Conservation (phyloP, 2,329 filamentous ascomycete species). For the Decorospora gaudefroyi region DNA sequence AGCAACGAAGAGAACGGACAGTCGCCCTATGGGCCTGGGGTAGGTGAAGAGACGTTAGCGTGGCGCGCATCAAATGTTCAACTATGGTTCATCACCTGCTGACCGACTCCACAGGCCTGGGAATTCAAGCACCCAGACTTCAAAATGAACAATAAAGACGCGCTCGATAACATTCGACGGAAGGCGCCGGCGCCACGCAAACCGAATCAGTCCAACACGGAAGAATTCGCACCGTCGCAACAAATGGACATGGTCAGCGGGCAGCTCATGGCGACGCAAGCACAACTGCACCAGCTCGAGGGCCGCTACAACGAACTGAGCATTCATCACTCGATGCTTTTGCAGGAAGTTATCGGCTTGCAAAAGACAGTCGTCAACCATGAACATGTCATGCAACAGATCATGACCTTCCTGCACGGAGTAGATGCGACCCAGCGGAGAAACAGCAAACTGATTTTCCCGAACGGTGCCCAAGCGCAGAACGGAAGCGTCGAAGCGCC, state of each 20-base stretch:
- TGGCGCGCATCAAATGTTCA: background rate
- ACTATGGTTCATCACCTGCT: conserved; percentile 9
- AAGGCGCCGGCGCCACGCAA: conserved; percentile 94
- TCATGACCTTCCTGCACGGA: conserved; percentile 69
- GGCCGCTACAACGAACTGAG: conserved; percentile 81
- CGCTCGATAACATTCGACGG: conserved; percentile 90
- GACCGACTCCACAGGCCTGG: conserved; percentile 67
- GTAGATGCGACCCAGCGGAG: conserved; percentile 67
- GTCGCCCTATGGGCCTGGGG: conserved; percentile 79
- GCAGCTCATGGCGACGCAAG: conserved; percentile 85
- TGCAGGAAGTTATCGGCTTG: conserved; percentile 66
- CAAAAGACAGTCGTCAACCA: conserved; percentile 74
- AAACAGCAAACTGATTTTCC: conserved; percentile 58
- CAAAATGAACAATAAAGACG: conserved; percentile 92
- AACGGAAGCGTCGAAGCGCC: conserved; percentile 51
- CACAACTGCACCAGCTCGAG: conserved; percentile 86
- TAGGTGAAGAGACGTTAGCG: conserved; percentile 47
- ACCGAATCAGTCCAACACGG: conserved; percentile 53
- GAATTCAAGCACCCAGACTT: conserved; percentile 99
- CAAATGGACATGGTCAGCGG: conserved; percentile 89
- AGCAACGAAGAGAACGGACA: conserved; percentile 85
- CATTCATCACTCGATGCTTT: conserved; percentile 66
- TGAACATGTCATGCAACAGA: conserved; percentile 71
- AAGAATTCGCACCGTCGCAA: conserved; percentile 79
- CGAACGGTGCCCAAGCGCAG: conserved; percentile 46